Evolutionary conservation across 2,329 filamentous ascomycete genomes (phyloP), one percentile per base, ranked within the genome.

Genomic region (Penicillium paneum): DNA sequence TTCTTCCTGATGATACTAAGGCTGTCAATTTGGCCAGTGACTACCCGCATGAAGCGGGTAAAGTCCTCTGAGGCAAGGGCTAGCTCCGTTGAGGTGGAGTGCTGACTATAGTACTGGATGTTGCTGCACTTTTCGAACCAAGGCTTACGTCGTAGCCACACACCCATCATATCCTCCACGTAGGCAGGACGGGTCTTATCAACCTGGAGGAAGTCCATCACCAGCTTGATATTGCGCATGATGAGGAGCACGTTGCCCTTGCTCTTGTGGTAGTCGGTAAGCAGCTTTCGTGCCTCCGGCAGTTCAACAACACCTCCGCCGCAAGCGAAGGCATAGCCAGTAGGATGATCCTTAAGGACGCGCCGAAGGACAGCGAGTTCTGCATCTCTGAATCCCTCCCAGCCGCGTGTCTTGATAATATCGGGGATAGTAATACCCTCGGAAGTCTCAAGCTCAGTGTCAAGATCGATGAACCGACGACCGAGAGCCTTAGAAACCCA

Each of bases 101-200:
- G 85, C 47, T 91, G 90, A 71, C 90, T 96, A 76, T 93, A 89
- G 76, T 96, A 97, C 64, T 95, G 86, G 65, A 91, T 88, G 70
- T 96, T 99, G 78, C 92, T 97, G 79, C 94, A 97, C 71, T 93
- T 85, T 54, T 90, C 82, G 73, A 91, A 97, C 86, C 90, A 96
- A 3, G 87, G 88, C 71, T 91, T 94, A 35, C 94, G 86, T 49
- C 93, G 87, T 54, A 90, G 78, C 80, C 96, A 99, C 2, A 99
- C 93, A 10, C 85, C 86, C 76, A 91, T 88, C 78, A 97, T 96
- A 66, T 97, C 88, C 63, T 94, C 91, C 5, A 91, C 87, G 69
- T 96, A 97, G 8, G 93, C 93, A 26, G 94, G 94, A 7, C 94
- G 84, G 21, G 89, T 91, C 77, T 95, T 91, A 76, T 99, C 94